Evolutionary conservation across 768 basidiomycete species (phyloP), one percentile per base, ranked within the genome.

Genomic region (Mycena capillaripes): DNA sequence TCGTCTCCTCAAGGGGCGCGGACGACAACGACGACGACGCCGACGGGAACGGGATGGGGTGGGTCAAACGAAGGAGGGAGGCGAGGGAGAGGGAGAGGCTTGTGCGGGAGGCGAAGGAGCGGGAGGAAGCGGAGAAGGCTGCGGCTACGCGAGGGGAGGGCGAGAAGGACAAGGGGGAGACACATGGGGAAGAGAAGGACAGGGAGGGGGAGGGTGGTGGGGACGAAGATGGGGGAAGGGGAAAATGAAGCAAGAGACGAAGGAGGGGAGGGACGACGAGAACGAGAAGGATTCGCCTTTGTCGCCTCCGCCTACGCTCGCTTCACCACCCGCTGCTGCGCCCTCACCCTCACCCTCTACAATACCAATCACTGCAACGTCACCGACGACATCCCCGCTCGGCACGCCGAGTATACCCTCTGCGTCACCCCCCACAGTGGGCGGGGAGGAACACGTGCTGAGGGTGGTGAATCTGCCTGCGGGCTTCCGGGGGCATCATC

Each of bases 11-110:
- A 10, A 76, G 46, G 3, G 76, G 50, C 2, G 75, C 32, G 52
- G 83, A 76, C 38, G 87, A 83, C 1, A 92, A 93, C 0, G 93
- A 96, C 70, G n/a, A n/a, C n/a, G n/a, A n/a, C n/a, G n/a, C n/a
- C n/a, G 96, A 96, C 74, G 95, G 95, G 1, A 93, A 92, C 80
- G 96, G 96, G 12, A 92, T 96, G 90, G 91, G 87, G 0, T 97
- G 96, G 96, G 87, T 97, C 29, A 90, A 86, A 82, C 84, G 81
- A 71, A 80, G 95, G 48, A 83, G 88, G 75, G 91, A 91, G 78
- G 83, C 86, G 76, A 81, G 87, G 58, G 91, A 94, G 81, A 81
- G 81, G 66, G 88, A 89, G 75, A 78, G 80, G 75, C 81, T 77
- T 66, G 89, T 89, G 79, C 81, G 80, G 78, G 84, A 86, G 78